Base-by-base conservation (phyloP, 1,284 basidiomycete species). In the Moniliophthora roreri region DNA sequence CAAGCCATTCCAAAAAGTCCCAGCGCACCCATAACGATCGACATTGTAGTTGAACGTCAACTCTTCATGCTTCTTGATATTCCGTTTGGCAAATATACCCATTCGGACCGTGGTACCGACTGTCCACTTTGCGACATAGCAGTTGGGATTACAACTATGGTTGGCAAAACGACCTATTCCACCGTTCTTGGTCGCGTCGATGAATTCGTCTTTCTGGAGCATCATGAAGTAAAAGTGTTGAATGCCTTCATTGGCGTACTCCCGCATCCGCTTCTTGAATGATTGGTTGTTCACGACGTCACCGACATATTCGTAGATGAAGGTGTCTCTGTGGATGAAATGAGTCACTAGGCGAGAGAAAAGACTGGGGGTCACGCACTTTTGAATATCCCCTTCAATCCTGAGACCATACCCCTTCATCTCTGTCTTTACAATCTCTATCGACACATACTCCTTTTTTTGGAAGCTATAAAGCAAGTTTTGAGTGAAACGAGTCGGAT, bases 191-290 rank as follows among this genome's bases (percentile, higher is more conserved):
- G 97, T 99, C 1, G 97, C 97, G 70, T 99, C 97, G 63, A 99
- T 94, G 72, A 93, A 99, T 94, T 99, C 95, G 62, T 98, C 95
- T 63, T 93, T 94, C 71, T 98, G 97, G 52, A 99, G 73, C 91
- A 98, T 96, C 97, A 99, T 99, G 66, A 99, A 99, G 73, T 99
- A 99, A 65, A 99, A 99, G 70, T 99, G 96, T 53, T 85, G 80
- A 58, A 98, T 95, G 15, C 95, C 95, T 69, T 98, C 94, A 39
- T 89, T 81, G 1, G 87, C 94, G 67, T 99, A 99, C 36, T 90
- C 87, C 48, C 90, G 83, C 94, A 99, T 98, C 37, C 96, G 86
- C 67, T 93, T 93, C 69, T 90, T 84, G 69, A 99, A 98, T 15
- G 89, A 89, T 15, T 79, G 76, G 41, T 93, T 89, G 55, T 85